Base-by-base conservation (phyloP, 352 stramenopile genomes). In the Globisporangium okanoganense region DNA sequence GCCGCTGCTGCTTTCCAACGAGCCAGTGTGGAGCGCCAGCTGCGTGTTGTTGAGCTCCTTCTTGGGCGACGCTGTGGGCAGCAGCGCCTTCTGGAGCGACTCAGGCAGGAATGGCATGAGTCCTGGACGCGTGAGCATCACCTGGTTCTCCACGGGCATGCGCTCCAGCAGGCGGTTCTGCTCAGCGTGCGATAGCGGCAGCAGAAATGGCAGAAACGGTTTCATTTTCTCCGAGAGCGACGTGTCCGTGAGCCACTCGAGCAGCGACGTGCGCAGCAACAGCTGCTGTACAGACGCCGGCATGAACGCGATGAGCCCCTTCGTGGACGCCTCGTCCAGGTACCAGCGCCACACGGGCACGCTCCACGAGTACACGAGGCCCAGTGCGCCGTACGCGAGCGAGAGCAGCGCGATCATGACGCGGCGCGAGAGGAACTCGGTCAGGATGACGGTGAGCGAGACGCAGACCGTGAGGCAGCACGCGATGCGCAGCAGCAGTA, bases 181-280 rank as follows among this genome's bases (percentile, higher is more conserved):
- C 67, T 95, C 86, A 2, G 65, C 56, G 56, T 68, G 76, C 20
- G 79, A 81, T 8, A 95, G 66, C 33, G 84, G 84, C 56, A 95
- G 59, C 33, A 94, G 69, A 60, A 95, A 93, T 24, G 84, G 82
- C 53, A 95, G 38, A 65, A 87, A 91, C 2, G 77, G 76, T 13
- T 77, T 67, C 29, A 95, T 63, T 62, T 81, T 76, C 52, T 94
- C 82, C 41, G 84, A 76, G 50, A 94, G 82, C 7, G 69, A 77
- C 16, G 82, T 84, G 56, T 94, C 86, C 1, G 82, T 90, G 47
- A 95, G 79, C 84, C 84, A 95, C 52, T 95, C 82, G 27, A 95
- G 65, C 13, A 94, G 72, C 43, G 78, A 93, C 55, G 78, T 92
- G 25, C 75, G 71, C 33, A 95, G 74, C 44, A 95, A 57, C 41